Conservation (phyloP, 1,284 basidiomycete species). For the Ustilago sp. region DNA sequence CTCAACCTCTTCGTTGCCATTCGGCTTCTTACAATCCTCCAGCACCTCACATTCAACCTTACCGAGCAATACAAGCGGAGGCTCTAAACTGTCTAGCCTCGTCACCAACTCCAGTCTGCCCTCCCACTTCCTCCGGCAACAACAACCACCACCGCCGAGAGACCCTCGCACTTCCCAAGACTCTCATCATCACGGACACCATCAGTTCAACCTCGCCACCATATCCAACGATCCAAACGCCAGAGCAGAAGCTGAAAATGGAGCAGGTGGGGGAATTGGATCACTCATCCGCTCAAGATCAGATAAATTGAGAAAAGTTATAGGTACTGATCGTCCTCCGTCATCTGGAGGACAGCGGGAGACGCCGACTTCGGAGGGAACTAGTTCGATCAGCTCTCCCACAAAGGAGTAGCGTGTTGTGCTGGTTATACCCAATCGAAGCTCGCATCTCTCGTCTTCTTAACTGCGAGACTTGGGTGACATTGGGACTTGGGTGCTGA, state of each 20-base stretch:
- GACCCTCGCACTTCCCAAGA: constrained; percentile 6
- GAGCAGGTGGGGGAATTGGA: constrained; percentile 1
- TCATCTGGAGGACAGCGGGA: background rate
- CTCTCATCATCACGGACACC: constrained; percentile 38
- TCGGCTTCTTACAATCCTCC: constrained; percentile 12
- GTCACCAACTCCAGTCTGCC: constrained; percentile 11
- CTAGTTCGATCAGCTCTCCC: background rate
- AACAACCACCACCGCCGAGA: background rate
- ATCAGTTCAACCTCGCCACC: constrained; percentile 33
- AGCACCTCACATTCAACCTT: background rate
- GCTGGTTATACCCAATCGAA: too few relatives aligned
- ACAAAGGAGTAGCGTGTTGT: background rate
- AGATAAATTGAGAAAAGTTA: constrained; percentile 8
- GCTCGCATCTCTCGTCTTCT: too few relatives aligned
- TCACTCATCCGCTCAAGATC: constrained; percentile 25
- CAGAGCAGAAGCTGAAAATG: background rate
- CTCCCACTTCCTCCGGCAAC: constrained; percentile 21
- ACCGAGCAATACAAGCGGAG: background rate
- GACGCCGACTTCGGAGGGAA: background rate
- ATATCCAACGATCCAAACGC: background rate
- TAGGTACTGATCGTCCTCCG: constrained; percentile 9
- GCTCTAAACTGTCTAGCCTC: constrained; percentile 4
- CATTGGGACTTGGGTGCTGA: too few relatives aligned
- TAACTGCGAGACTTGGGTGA: too few relatives aligned
- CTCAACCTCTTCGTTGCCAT: constrained; percentile 22